Base-by-base conservation (phyloP, 768 basidiomycete genomes). In the Rhizopogon vinicolor region DNA sequence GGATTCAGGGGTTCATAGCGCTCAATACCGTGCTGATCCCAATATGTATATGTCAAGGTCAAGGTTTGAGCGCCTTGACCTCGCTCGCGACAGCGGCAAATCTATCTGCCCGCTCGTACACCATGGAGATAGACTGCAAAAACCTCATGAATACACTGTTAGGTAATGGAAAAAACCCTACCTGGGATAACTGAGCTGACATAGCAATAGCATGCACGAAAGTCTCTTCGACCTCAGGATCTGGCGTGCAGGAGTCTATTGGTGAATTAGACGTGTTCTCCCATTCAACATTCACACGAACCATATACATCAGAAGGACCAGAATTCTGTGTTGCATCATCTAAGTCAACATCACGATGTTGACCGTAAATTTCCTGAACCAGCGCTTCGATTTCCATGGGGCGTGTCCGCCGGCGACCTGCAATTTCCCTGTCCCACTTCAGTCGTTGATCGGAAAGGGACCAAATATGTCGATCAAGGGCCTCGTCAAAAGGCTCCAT, bases 401-500 rank as follows among this genome's bases (percentile, higher is more conserved):
- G 93, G 41, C 77, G 72, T 8, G 74, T 80, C 46, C 87, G 83
- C 44, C 92, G 79, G 55, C 81, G 81, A 48, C 80, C 79, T 22
- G 87, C 85, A 40, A 90, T 78, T 54, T 85, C 79, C 58, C 81
- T 83, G 64, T 92, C 85, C 84, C 84, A 91, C 59, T 86, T 79
- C 51, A 92, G 71, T 31, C 86, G 76, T 48, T 88, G 88, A 59
- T 87, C 82, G 41, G 87, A 84, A 18, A 93, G 69, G 1, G 87
- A 86, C 87, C 88, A 92, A 44, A 94, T 87, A 44, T 82, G 81
- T 49, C 89, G 74, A 66, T 95, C 93, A 33, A 96, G 80, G 2
- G 82, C 84, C 69, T 96, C 92, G 63, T 96, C 91, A 67, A 93
- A 96, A 2, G 83, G 79, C 63, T 93, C 90, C 60, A 83, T 82